Base-by-base conservation (phyloP, 208 protist species). In the Kentomonas sorsogonicus region DNA sequence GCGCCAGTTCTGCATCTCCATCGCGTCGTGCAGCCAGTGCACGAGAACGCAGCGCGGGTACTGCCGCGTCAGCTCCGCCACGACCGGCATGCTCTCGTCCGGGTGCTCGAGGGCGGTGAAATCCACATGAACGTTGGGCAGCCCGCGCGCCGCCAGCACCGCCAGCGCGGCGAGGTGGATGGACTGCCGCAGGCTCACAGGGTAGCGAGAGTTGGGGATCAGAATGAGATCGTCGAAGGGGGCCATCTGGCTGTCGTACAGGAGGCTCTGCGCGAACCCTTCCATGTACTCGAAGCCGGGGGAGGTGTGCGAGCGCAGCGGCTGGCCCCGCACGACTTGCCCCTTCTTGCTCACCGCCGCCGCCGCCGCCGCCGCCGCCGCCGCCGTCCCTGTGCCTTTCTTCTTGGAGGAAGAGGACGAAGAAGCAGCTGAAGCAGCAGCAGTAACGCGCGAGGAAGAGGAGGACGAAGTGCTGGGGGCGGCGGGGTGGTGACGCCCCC, bases 221-320 rank as follows among this genome's bases (percentile, higher is more conserved):
- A 95, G 55, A 61, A 95, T 91, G 47, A 95, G 64, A 40, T 93
- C 68, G 9, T 95, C 89, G 40, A 95, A 90, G 15, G 88, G 88
- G 5, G 76, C 71, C 23, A 88, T 66, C 40, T 86, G 72, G 38
- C 84, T 92, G 62, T 83, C 72, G 27, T 67, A 64, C 29, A 66
- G 69, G 22, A 95, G 53, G 41, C 73, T 83, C 48, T 69, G 68
- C 18, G 76, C 82, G 55, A 94, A 79, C 7, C 72, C 56, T 16
- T 86, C 72, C 57, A 94, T 69, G 58, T 85, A 94, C 66, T 70
- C 81, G 26, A 77, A 79, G 6, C 62, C 27, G 1, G 45, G 48
- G 3, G 25, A 43, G 31, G 13, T 10, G 51, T 40, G 33, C 39
- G 15, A 27, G 3, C 3, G 23, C 16, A 16, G 1, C 11, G 18